These are phyloP conservation scores for Geranomyces variabilis DNA, from an alignment of 192 early-diverging fungal genomes.

Conservation along the genomic window DNA sequence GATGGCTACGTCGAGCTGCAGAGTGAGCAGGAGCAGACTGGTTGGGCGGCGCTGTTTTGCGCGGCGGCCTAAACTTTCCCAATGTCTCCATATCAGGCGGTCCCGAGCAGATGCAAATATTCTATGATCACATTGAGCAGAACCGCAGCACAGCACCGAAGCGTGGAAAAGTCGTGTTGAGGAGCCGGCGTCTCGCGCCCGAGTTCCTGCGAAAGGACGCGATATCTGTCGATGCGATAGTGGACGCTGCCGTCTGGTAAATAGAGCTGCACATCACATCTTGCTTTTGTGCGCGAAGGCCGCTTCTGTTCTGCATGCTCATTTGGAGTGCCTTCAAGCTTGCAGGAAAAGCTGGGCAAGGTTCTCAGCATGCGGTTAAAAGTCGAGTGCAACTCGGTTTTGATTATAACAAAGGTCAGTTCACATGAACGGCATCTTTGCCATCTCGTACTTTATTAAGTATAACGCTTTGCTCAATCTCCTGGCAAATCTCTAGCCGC, in stretches of 20 bases:
- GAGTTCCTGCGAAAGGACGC: constrained; percentile 3
- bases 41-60: neutral
- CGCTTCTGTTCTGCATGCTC: no score
- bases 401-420: constrained; percentile 29
- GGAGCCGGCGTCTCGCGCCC: neutral
- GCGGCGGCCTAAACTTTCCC: neutral
- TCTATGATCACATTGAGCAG: neutral
- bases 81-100: neutral
- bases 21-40: neutral
- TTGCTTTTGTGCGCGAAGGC: no score
- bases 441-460: no score
- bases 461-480: no score
- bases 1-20: constrained; percentile 18
- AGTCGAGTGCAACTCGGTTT: constrained; percentile 3
- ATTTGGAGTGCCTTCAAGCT: no score
- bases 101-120: neutral
- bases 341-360: constrained; percentile 19
- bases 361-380: constrained; percentile 20
- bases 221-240: constrained; percentile 2
- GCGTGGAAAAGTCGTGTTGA: constrained; percentile 12
- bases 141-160: neutral
- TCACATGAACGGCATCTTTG: no score
- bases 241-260: constrained; percentile 24
- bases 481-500: neutral
- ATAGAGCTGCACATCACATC: no score